These are phyloP conservation scores for Bonia amplexicaulis DNA, from an alignment of 176 grass and related monocot species.

Conservation along the genomic window DNA sequence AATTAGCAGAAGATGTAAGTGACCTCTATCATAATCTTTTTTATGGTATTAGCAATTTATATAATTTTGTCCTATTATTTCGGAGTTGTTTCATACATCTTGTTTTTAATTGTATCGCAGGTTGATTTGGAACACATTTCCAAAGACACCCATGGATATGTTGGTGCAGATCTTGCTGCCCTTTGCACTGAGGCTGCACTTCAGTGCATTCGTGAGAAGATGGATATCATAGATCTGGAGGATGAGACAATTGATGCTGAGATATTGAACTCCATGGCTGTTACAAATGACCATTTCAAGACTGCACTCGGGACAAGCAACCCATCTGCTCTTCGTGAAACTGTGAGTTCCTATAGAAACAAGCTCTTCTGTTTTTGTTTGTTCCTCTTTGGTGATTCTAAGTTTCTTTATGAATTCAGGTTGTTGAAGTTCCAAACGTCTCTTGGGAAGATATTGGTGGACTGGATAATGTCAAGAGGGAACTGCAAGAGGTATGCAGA, in stretches of 20 bases:
- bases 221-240: conserved; percentile 87
- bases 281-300: conserved; percentile 93
- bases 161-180: conserved; percentile 78
- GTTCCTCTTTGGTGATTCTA: background rate
- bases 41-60: background rate
- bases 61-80: background rate
- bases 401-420: conserved; percentile 27
- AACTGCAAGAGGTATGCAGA: conserved; percentile 46
- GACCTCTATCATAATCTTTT: background rate
- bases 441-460: conserved; percentile 69
- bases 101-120: conserved; percentile 22
- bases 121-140: conserved; percentile 77
- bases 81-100: background rate
- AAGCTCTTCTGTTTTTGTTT: background rate
- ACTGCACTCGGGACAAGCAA: conserved; percentile 87
- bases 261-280: conserved; percentile 87
- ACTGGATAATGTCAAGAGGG: conserved; percentile 56
- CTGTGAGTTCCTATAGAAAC: conserved; percentile 38
- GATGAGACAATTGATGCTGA: conserved; percentile 93
- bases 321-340: conserved; percentile 80
- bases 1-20: conserved; percentile 74
- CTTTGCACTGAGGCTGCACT: conserved; percentile 87
- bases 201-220: conserved; percentile 86
- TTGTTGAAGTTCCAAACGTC: conserved; percentile 65
- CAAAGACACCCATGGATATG: conserved; percentile 81